Percentiles rank a stretch among this genome's conserved stretches.
Evolutionary conservation across 2,329 filamentous ascomycete genomes (phyloP).

Genomic region (Talaromyces sp.): DNA sequence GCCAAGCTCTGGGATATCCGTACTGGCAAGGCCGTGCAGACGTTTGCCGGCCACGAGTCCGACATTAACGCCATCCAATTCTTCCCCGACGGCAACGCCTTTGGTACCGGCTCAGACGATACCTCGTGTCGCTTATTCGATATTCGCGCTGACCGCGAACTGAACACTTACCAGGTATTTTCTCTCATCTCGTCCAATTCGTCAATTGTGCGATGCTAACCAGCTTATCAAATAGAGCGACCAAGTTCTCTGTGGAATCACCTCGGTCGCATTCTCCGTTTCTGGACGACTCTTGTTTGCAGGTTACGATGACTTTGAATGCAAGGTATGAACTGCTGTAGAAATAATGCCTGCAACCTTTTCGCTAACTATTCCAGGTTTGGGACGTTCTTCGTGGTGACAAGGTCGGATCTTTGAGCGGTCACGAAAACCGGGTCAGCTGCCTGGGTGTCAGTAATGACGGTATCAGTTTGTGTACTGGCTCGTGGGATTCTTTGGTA

Average conservation of each 20-base stretch:
- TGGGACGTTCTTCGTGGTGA: slow-evolving; percentile 97
- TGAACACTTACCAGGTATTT: slow-evolving; percentile 63
- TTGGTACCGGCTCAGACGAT: slow-evolving; percentile 96
- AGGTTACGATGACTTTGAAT: slow-evolving; percentile 98
- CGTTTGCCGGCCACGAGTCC: slow-evolving; percentile 95
- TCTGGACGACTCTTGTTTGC: slow-evolving; percentile 93
- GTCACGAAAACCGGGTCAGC: slow-evolving; percentile 98
- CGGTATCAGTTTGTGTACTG: slow-evolving; percentile 97
- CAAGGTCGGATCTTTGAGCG: slow-evolving; percentile 92
- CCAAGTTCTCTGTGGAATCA: slow-evolving; percentile 95
- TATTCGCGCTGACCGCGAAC: slow-evolving; percentile 85
- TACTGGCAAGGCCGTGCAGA: slow-evolving; percentile 96
- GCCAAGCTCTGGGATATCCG: slow-evolving; percentile 99
- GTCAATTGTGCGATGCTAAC: not conserved
- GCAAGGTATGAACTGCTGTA: slow-evolving; percentile 68
- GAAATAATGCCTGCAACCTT: not conserved
- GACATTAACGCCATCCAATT: slow-evolving; percentile 99
- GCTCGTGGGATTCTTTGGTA: slow-evolving; percentile 98
- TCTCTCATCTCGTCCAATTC: not conserved
- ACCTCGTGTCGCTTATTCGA: slow-evolving; percentile 96
- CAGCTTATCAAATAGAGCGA: slow-evolving; percentile 63
- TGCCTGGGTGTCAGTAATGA: slow-evolving; percentile 98
- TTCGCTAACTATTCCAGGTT: slow-evolving; percentile 56
- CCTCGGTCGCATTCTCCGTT: slow-evolving; percentile 95
- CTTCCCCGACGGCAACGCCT: slow-evolving; percentile 97